Base-by-base conservation (phyloP, 139 green algal species). In the Haematococcus lacustris region DNA sequence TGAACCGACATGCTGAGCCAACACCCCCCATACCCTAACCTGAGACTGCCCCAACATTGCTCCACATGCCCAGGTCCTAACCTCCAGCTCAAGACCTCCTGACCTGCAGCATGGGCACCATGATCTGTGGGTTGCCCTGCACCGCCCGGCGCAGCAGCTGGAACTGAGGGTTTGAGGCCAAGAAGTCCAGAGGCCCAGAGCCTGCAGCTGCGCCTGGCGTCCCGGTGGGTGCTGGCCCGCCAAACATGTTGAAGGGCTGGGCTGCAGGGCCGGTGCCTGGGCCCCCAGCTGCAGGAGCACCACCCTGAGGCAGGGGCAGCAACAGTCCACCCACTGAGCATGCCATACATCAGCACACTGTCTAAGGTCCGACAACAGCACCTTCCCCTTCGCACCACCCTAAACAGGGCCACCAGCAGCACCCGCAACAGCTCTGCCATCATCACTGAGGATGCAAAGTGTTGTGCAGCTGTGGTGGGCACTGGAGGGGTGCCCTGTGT, bases 91-190 rank as follows among this genome's bases (percentile, higher is more conserved):
- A n/a, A 65, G 17, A 65, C 35, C 77, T 38, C 51, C 73, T 1
- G 1, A 85, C 86, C 82, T 85, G 80, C 38, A 98, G 88, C 94
- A 98, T 97, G 40, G 94, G 93, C 79, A 94, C 91, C 68, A 98
- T 80, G 40, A 98, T 92, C 40, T 85, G 70, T 0, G 95, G 95
- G 81, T 97, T 97, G 59, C 70, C 57, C 76, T 93, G 90, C 51
- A 98, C 93, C 57, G 97, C 88, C 1, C 81, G 76, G 7, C 91
- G 84, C 74, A 98, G 78, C 41, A 88, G 78, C 69, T 92, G 89
- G 71, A 98, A 97, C 78, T 97, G 90, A 1, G 83, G 86, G 73
- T 88, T 86, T 68, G 63, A 73, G 26, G 92, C 81, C 62, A 99
- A 75, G 68, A 92, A 94, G 30, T 88, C 89, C 68, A 99, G 82